Evolutionary conservation across 2,329 filamentous ascomycete genomes (phyloP).

Genomic region (Talaromyces piceae): DNA sequence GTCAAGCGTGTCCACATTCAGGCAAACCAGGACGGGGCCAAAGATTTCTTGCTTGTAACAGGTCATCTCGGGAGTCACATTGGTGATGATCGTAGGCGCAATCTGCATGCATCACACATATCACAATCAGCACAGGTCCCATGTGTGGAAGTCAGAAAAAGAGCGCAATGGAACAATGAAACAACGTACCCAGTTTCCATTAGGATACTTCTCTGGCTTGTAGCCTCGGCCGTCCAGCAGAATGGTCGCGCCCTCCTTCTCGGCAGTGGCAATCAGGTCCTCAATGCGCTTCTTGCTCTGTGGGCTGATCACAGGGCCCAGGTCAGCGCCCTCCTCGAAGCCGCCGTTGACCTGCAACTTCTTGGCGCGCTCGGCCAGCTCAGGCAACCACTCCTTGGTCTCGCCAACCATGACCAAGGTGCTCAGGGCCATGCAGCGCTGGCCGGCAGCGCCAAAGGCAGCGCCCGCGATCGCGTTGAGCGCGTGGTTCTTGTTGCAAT

Average conservation of each 20-base stretch:
- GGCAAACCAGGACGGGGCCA: constrained; percentile 30
- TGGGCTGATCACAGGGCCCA: constrained; percentile 55
- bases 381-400: constrained; percentile 55
- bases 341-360: constrained; percentile 53
- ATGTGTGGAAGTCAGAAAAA: neutral
- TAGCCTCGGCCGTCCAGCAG: constrained; percentile 53
- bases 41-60: constrained; percentile 33
- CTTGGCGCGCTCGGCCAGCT: constrained; percentile 55
- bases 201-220: constrained; percentile 53
- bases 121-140: constrained; percentile 37
- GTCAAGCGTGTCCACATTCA: constrained; percentile 29
- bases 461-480: constrained; percentile 59
- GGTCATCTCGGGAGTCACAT: constrained; percentile 28
- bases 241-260: constrained; percentile 55
- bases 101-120: constrained; percentile 6
- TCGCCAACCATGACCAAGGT: constrained; percentile 56
- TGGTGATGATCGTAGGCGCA: constrained; percentile 29
- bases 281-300: constrained; percentile 54
- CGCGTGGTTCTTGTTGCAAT: constrained; percentile 60
- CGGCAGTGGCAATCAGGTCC: constrained; percentile 51
- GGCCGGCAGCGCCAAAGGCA: constrained; percentile 59
- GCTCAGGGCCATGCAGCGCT: constrained; percentile 60
- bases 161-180: constrained; percentile 44
- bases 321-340: constrained; percentile 53
- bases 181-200: constrained; percentile 56